These are phyloP conservation scores for Lizonia empirigonia DNA, from an alignment of 2,329 filamentous ascomycete genomes.

Conservation along the genomic window DNA sequence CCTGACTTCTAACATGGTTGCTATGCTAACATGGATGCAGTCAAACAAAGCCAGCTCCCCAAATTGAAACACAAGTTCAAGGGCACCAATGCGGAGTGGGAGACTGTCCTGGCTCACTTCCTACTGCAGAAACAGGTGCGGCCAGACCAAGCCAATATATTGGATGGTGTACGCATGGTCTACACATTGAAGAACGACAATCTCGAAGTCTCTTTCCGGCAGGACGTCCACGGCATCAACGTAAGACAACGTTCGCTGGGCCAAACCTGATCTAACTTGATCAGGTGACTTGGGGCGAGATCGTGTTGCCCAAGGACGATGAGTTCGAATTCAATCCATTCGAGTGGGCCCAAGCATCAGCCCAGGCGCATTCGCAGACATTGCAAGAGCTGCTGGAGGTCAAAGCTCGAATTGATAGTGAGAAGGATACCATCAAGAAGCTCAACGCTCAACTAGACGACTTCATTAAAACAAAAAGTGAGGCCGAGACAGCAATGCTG, in stretches of 20 bases:
- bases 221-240: constrained; percentile 68
- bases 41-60: constrained; percentile 41
- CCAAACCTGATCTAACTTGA: constrained; percentile 22
- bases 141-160: constrained; percentile 52
- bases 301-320: constrained; percentile 62
- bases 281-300: constrained; percentile 65
- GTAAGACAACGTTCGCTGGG: constrained; percentile 52
- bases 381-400: constrained; percentile 53
- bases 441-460: constrained; percentile 69
- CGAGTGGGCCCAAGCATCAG: constrained; percentile 70
- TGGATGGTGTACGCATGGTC: constrained; percentile 62
- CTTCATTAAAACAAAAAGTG: constrained; percentile 67
- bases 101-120: constrained; percentile 62
- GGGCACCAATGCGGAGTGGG: constrained; percentile 65
- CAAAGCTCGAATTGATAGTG: constrained; percentile 52
- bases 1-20: constrained; percentile 16
- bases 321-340: constrained; percentile 68
- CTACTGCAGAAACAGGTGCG: constrained; percentile 56
- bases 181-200: constrained; percentile 61
- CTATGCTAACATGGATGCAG: constrained; percentile 37
- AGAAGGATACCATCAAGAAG: constrained; percentile 63
- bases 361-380: constrained; percentile 55
- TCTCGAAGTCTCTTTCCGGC: constrained; percentile 68
- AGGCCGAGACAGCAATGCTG: constrained; percentile 69
- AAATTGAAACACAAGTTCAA: constrained; percentile 44